Percentiles rank a stretch among this genome's conserved stretches.
Evolutionary conservation across 225 moss, liverwort and hornwort genomes (phyloP).

Genomic region (Physcomitrium patens): DNA sequence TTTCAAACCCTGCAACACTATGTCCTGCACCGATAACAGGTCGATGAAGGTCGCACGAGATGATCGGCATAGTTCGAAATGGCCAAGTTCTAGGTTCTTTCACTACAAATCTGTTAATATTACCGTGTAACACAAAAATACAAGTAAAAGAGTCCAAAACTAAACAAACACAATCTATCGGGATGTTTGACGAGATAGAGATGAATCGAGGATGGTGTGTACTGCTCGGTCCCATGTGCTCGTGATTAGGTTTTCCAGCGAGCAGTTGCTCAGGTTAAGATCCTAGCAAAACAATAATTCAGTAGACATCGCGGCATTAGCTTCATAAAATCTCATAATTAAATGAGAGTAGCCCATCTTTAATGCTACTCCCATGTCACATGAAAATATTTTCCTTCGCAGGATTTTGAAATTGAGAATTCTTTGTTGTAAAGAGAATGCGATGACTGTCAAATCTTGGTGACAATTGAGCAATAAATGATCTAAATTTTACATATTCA

Average conservation of each 20-base stretch:
- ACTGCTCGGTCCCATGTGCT: slow-evolving; percentile 49
- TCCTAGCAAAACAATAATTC: slow-evolving; percentile 13
- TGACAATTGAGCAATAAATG: no score
- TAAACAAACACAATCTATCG: background rate
- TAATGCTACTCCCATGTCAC: no score
- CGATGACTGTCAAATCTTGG: no score
- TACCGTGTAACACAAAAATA: no score
- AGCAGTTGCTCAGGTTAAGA: slow-evolving; percentile 17
- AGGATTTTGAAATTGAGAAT: no score
- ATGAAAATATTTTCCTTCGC: no score
- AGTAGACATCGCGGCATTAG: background rate
- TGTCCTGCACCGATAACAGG: slow-evolving; percentile 30
- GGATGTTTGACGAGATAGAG: background rate
- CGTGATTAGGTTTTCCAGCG: slow-evolving; percentile 40
- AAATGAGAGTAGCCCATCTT: no score
- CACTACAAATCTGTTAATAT: background rate
- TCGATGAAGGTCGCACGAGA: slow-evolving; percentile 1
- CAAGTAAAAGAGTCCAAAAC: no score
- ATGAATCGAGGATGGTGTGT: background rate
- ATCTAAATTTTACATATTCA: no score
- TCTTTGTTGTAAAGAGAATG: no score
- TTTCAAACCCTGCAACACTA: slow-evolving; percentile 32
- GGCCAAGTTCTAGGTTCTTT: background rate
- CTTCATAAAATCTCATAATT: no score
- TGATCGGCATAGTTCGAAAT: background rate